Base-by-base conservation (phyloP, 805 yeast species). In the Komagataella populi region DNA sequence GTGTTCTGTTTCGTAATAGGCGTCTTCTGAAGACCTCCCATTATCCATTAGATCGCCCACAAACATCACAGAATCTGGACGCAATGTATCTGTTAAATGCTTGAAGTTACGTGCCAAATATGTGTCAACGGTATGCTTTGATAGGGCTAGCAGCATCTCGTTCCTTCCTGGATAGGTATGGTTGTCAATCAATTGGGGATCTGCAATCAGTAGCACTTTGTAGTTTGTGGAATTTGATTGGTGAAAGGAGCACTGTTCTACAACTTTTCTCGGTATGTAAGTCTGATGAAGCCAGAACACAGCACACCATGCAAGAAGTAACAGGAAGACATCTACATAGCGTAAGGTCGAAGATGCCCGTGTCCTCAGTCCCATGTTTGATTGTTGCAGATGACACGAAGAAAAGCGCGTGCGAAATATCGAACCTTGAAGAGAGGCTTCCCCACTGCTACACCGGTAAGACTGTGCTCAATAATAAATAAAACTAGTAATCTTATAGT, bases 31-130 rank as follows among this genome's bases (percentile, higher is more conserved):
- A 45, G 62, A 64, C 44, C 98, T 71, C 0, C 98, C 98, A 17
- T 96, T 96, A 65, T 93, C 98, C 59, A 91, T 86, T 55, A 90
- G 68, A 63, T 93, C 99, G 2, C 98, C 99, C 20, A 93, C 68
- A 61, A 90, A 90, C 6, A 91, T 67, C 1, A 81, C 77, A 0
- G 86, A 70, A 59, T 90, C 84, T 0, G 98, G 96, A 49, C 80
- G 76, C 51, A 93, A 71, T 2, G 67, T 55, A 6, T 67, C 55
- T 55, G 84, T 83, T 48, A 87, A 66, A 48, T 71, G 70, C 55
- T 74, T 74, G 78, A 87, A 86, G 62, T 90, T 90, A 53, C 88
- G 73, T 56, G 78, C 81, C 56, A 87, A 81, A 60, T 88, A 91
- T 55, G 83, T 80, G 63, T 93, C 98, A 12, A 86, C 73, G 46